Evolutionary conservation across 805 yeast species (phyloP).

Genomic region (Lachancea nothofagi): DNA sequence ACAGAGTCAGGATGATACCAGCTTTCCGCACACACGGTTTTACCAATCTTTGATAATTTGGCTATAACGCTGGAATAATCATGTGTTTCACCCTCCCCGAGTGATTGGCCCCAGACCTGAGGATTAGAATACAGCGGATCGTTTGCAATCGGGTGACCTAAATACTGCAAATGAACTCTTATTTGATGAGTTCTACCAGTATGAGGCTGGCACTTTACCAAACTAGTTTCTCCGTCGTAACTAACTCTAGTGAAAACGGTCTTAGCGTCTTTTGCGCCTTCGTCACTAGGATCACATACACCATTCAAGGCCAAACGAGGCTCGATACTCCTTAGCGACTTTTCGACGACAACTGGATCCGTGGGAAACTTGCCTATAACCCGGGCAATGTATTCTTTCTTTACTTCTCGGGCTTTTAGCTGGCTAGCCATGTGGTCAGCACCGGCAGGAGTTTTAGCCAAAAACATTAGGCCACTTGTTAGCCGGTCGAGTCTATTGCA

Average conservation of each 20-base stretch:
- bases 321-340: constrained; percentile 63
- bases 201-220: constrained; percentile 77
- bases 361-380: constrained; percentile 85
- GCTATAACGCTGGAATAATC: constrained; percentile 44
- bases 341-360: constrained; percentile 49
- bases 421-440: constrained; percentile 74
- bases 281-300: constrained; percentile 34
- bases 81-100: constrained; percentile 60
- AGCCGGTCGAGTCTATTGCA: constrained; percentile 86
- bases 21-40: constrained; percentile 56
- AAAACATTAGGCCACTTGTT: constrained; percentile 89
- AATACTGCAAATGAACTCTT: constrained; percentile 80
- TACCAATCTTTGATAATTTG: constrained; percentile 62
- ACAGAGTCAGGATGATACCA: constrained; percentile 54
- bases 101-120: constrained; percentile 67
- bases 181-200: constrained; percentile 97
- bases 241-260: constrained; percentile 65
- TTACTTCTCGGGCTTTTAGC: constrained; percentile 63
- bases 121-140: constrained; percentile 86
- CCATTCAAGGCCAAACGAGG: constrained; percentile 69
- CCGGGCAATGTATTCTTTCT: constrained; percentile 79
- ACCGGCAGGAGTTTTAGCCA: constrained; percentile 75
- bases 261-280: constrained; percentile 54
- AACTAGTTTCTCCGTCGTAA: constrained; percentile 55
- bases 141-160: constrained; percentile 89